Evolutionary conservation across 2,329 filamentous ascomycete species (phyloP), one percentile per base, ranked within the genome.

Genomic region (Huntiella omanensis): DNA sequence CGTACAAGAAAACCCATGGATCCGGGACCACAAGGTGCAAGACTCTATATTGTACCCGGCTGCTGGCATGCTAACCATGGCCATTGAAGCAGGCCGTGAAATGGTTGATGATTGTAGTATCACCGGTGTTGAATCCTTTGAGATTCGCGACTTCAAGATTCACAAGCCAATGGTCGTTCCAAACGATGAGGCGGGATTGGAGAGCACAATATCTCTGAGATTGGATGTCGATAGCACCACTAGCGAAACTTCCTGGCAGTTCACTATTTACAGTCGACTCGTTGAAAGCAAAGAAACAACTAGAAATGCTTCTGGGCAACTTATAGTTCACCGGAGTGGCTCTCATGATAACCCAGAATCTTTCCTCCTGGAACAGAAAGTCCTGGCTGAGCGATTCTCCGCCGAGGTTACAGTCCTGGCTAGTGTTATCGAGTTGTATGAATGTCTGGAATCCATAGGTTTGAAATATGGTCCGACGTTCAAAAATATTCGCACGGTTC

Each of bases 141-240:
- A 69, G 47, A 60, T 73, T 13, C 59, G 55, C 6, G 53, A 67
- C 40, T 62, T 75, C 55, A 57, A 54, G 4, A 67, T 75, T 37
- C 58, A 62, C 41, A 67, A 65, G 46, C 68, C 71, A 2, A 65
- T 75, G 59, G 59, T 74, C 4, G 59, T 75, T 6, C 67, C 68
- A 3, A 57, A 59, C 32, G 64, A 60, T 1, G 45, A 56, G 4
- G 63, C 66, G 46, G 70, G 70, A 0, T 56, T 75, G 0, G 70
- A 76, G 53, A 63, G 67, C 50, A 40, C 63, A 4, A 56, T 73
- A 43, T 67, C 65, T 39, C 59, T 70, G 50, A 67, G 61, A 43
- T 49, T 55, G 2, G 33, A 53, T 33, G 35, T 52, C 0, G 46
- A 46, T 1, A 40, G 22, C 17, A 19, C 2, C 3, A 13, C 28